Conservation (phyloP, 1,284 basidiomycete species). For the Rhodotorula glutinis region DNA sequence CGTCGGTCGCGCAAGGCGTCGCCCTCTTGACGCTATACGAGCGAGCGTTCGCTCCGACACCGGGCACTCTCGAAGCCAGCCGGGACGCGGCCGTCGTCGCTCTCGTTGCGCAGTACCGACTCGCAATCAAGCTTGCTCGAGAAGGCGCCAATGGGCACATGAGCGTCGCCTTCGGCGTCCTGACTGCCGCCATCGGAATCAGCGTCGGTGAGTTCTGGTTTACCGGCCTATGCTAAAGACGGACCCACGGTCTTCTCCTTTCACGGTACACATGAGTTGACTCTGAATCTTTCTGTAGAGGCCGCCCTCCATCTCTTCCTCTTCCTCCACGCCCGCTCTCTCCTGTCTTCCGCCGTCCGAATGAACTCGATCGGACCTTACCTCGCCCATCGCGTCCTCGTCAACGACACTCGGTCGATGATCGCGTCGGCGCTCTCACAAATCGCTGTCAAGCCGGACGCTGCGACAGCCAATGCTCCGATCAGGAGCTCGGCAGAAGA, state of each 20-base stretch:
- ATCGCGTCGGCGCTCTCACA: background rate
- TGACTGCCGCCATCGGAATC: slow-evolving; percentile 73
- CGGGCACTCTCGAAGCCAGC: slow-evolving; percentile 12
- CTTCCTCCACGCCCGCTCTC: slow-evolving; percentile 83
- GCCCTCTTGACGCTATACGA: slow-evolving; percentile 86
- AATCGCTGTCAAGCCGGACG: slow-evolving; percentile 43
- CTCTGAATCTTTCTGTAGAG: slow-evolving; percentile 52
- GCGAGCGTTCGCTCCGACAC: slow-evolving; percentile 63
- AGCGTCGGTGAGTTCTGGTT: slow-evolving; percentile 59
- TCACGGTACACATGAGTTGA: too few relatives aligned
- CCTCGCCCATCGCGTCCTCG: slow-evolving; percentile 78
- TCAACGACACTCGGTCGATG: slow-evolving; percentile 66
- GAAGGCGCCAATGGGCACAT: slow-evolving; percentile 70
- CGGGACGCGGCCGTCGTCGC: slow-evolving; percentile 56
- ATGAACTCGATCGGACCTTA: slow-evolving; percentile 93
- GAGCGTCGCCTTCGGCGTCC: slow-evolving; percentile 81
- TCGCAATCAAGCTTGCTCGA: slow-evolving; percentile 53
- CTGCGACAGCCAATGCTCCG: slow-evolving; percentile 54
- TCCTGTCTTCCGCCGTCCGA: slow-evolving; percentile 86
- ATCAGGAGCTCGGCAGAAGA: background rate
- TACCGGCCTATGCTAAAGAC: too few relatives aligned
- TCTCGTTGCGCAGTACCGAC: slow-evolving; percentile 58
- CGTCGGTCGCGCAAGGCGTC: slow-evolving; percentile 86
- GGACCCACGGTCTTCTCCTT: too few relatives aligned
- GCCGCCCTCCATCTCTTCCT: slow-evolving; percentile 77